Evolutionary conservation across 2,329 filamentous ascomycete genomes (phyloP).

Genomic region (Colletotrichum magnum): DNA sequence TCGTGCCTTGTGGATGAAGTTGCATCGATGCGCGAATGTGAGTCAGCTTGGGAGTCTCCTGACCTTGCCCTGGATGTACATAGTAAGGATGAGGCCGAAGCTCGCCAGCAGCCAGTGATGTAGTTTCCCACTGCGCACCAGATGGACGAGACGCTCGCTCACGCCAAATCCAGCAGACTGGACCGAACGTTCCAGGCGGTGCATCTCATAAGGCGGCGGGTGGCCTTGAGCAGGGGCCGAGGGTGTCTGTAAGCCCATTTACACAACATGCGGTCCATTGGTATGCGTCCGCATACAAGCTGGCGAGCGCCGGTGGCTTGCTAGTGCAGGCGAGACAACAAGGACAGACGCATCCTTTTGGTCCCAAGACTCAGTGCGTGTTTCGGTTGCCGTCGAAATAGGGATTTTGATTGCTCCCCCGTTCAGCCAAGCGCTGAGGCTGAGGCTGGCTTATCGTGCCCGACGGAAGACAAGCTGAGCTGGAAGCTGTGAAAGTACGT

Average conservation of each 20-base stretch:
- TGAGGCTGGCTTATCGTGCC: constrained; percentile 13
- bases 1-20: not conserved
- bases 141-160: not conserved
- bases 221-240: constrained; percentile 2
- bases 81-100: not conserved
- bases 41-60: not conserved
- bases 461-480: constrained; percentile 1
- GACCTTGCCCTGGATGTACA: not conserved
- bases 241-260: not conserved
- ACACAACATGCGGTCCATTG: not conserved
- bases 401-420: constrained; percentile 5
- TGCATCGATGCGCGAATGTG: no score
- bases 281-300: not conserved
- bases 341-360: constrained; percentile 13
- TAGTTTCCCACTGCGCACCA: not conserved
- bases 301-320: constrained; percentile 18
- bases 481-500: constrained; percentile 6
- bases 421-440: not conserved
- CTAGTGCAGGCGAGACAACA: constrained; percentile 16
- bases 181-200: not conserved
- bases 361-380: constrained; percentile 14
- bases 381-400: constrained; percentile 19
- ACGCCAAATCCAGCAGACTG: not conserved
- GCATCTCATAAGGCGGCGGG: not conserved
- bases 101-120: not conserved